phyloP scores from a whole-genome alignment of 192 early-diverging fungal genomes.

The Backusella westeae region DNA sequence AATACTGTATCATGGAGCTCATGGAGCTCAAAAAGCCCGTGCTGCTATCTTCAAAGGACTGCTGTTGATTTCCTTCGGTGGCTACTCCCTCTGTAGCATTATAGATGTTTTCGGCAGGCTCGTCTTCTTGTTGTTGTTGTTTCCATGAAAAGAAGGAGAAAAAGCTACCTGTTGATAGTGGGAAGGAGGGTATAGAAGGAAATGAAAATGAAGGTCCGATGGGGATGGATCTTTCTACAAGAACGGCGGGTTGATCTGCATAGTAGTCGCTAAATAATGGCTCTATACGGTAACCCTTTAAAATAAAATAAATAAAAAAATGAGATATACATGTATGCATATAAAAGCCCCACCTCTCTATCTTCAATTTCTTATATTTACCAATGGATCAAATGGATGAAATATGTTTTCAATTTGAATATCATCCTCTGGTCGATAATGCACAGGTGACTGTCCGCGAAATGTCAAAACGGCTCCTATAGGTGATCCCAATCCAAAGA shows the following conservation, averaged over 20 bases:
- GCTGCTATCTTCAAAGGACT: not conserved
- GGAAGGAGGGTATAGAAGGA: slow-evolving; percentile 33
- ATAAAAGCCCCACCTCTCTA: no score
- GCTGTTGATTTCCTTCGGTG: not conserved
- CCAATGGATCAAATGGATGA: slow-evolving; percentile 72
- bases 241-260: slow-evolving; percentile 35
- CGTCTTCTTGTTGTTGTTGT: not conserved
- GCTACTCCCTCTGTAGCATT: not conserved
- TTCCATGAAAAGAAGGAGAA: slow-evolving; percentile 26
- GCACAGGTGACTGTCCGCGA: slow-evolving; percentile 50
- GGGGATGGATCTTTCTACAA: slow-evolving; percentile 29
- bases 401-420: slow-evolving; percentile 70
- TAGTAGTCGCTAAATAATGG: slow-evolving; percentile 47
- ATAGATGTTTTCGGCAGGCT: not conserved
- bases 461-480: slow-evolving; percentile 62
- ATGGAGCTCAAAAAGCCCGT: not conserved
- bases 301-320: not conserved
- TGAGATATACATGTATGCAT: no score
- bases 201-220: slow-evolving; percentile 35
- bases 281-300: slow-evolving; percentile 64
- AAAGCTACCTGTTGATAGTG: slow-evolving; percentile 13
- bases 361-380: not conserved
- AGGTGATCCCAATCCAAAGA: slow-evolving; percentile 51
- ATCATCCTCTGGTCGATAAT: slow-evolving; percentile 50
- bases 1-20: not conserved